Conservation (phyloP, 495 filamentous ascomycete species). For the Zalerion maritima region DNA sequence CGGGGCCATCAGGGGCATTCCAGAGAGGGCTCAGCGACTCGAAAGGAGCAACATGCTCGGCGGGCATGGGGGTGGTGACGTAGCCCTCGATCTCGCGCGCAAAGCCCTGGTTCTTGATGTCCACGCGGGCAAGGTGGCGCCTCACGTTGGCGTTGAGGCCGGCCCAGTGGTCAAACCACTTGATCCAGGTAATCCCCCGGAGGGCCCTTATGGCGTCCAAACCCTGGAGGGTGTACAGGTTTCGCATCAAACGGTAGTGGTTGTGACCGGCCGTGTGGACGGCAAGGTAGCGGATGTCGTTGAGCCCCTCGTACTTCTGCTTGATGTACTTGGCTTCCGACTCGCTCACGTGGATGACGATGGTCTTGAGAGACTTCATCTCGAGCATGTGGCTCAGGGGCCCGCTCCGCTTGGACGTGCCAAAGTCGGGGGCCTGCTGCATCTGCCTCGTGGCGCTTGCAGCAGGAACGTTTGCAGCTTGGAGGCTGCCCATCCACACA, state of each 20-base stretch:
- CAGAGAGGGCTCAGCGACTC: too few species aligned
- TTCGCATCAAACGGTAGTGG: slow-evolving; percentile 15
- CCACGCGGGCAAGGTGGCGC: too few species aligned
- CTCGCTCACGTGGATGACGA: slow-evolving; percentile 24
- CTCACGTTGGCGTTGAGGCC: slow-evolving; percentile 1
- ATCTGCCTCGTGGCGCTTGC: background rate
- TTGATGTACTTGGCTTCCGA: slow-evolving; percentile 7
- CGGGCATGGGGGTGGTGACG: too few species aligned
- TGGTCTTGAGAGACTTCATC: slow-evolving; percentile 16
- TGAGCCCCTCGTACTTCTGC: slow-evolving; percentile 12
- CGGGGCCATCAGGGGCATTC: too few species aligned
- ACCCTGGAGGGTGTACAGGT: slow-evolving; percentile 21
- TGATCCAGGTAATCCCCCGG: slow-evolving; percentile 21
- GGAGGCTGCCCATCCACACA: slow-evolving; percentile 14
- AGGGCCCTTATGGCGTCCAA: slow-evolving; percentile 24
- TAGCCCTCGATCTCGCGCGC: too few species aligned
- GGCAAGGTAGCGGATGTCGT: slow-evolving; percentile 8
- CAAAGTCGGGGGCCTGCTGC: too few species aligned
- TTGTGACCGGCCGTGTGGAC: slow-evolving; percentile 18
- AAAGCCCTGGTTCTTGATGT: too few species aligned
- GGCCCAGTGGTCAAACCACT: slow-evolving; percentile 18
- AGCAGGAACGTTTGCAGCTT: slow-evolving; percentile 4
- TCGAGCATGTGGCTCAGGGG: slow-evolving; percentile 14
- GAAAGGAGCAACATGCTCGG: too few species aligned
- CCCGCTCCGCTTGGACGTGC: slow-evolving; percentile 14